Conservation (phyloP, 345 rosid genomes). For the Cardiospermum halicacabum region DNA sequence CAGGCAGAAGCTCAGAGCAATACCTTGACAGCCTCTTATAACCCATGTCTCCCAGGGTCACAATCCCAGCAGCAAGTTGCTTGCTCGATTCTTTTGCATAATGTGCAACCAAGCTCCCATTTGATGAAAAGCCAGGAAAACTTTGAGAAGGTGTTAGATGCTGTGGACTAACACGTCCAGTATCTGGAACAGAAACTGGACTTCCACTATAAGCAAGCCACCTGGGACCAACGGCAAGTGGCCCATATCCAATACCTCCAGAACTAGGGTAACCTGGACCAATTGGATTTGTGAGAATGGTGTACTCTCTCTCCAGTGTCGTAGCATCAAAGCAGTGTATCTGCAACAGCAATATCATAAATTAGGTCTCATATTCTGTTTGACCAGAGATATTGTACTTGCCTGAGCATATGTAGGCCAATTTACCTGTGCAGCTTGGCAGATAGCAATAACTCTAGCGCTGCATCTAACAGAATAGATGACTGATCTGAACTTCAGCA, state of each 20-base stretch:
- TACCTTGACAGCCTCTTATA: slow-evolving; percentile 63
- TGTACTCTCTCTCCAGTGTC: slow-evolving; percentile 58
- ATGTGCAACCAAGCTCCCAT: slow-evolving; percentile 57
- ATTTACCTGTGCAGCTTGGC: slow-evolving; percentile 73
- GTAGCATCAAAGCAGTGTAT: slow-evolving; percentile 73
- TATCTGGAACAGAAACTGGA: slow-evolving; percentile 45
- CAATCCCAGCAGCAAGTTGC: slow-evolving; percentile 87
- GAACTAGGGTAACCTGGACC: slow-evolving; percentile 33
- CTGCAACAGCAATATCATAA: slow-evolving; percentile 39
- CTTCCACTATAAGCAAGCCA: slow-evolving; percentile 95
- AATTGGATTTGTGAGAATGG: slow-evolving; percentile 65
- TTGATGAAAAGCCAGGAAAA: slow-evolving; percentile 44
- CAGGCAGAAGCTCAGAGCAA: slow-evolving; percentile 73
- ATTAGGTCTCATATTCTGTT: slow-evolving; percentile 10
- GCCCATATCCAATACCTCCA: slow-evolving; percentile 82
- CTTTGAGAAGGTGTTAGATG: slow-evolving; percentile 49
- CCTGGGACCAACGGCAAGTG: slow-evolving; percentile 91
- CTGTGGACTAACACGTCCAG: slow-evolving; percentile 59
- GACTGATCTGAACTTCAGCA: slow-evolving; percentile 66
- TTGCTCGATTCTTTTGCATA: slow-evolving; percentile 89
- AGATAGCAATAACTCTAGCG: slow-evolving; percentile 81
- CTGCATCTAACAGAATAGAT: slow-evolving; percentile 86
- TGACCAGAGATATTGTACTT: not conserved
- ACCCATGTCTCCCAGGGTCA: slow-evolving; percentile 80
- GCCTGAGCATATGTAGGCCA: not conserved